Evolutionary conservation across 768 basidiomycete species (phyloP).

Genomic region (Russula griseocarnosa): DNA sequence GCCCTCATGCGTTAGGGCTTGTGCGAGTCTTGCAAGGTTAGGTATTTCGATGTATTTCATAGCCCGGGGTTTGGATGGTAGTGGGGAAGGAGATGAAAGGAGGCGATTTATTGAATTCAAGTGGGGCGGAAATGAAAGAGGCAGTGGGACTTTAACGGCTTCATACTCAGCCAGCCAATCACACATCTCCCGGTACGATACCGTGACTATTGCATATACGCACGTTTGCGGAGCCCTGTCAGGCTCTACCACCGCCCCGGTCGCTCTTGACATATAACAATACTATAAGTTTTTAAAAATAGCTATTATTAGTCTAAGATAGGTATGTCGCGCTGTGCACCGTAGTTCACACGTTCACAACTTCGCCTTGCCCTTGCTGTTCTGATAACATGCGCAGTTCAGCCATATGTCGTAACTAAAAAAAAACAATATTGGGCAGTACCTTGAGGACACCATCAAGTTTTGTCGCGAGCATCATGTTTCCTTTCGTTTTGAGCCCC

Average conservation of each 20-base stretch:
- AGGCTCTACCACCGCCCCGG: not conserved
- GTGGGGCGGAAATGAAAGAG: not conserved
- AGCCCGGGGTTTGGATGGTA: not conserved
- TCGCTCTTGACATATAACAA: not conserved
- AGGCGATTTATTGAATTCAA: not conserved
- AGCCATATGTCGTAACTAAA: not conserved
- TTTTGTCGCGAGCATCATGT: constrained; percentile 93
- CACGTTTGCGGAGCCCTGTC: not conserved
- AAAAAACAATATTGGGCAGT: not conserved
- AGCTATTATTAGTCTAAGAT: not conserved
- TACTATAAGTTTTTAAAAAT: not conserved
- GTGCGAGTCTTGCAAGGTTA: constrained; percentile 70
- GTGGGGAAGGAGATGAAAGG: not conserved
- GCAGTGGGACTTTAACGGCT: not conserved
- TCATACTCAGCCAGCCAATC: constrained; percentile 9
- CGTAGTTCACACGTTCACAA: constrained; percentile 21
- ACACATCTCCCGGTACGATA: not conserved
- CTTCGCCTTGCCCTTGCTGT: constrained; percentile 25
- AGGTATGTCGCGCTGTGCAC: not conserved
- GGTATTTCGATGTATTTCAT: constrained; percentile 93
- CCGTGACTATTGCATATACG: not conserved
- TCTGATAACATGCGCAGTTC: constrained; percentile 4
- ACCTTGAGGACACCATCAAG: constrained; percentile 82
- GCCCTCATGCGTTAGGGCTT: constrained; percentile 79
- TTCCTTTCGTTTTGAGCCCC: constrained; percentile 86